Evolutionary conservation across 805 yeast species (phyloP).

Genomic region (Metschnikowia kunwiensis): DNA sequence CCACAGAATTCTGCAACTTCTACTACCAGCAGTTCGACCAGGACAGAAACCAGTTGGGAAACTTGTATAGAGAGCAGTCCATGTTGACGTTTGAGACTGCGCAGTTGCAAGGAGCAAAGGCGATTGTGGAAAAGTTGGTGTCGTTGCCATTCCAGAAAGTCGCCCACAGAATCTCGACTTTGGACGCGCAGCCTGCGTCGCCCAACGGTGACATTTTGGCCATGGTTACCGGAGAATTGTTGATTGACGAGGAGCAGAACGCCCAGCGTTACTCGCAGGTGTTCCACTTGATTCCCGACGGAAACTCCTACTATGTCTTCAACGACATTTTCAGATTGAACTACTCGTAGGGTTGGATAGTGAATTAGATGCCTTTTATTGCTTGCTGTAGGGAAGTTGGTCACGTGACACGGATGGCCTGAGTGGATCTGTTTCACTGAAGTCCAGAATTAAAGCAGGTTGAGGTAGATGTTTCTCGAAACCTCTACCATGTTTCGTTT

Average conservation of each 20-base stretch:
- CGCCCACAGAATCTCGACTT: conserved; percentile 86
- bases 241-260: conserved; percentile 91
- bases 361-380: background rate
- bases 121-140: conserved; percentile 86
- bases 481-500: too few species aligned
- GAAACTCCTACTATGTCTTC: conserved; percentile 85
- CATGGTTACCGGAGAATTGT: conserved; percentile 94
- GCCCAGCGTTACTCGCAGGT: conserved; percentile 97
- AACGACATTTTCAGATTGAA: conserved; percentile 96
- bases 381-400: background rate
- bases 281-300: conserved; percentile 94
- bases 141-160: conserved; percentile 91
- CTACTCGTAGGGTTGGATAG: conserved; percentile 57
- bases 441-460: too few species aligned
- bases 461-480: too few species aligned
- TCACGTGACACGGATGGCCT: too few species aligned
- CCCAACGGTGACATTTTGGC: conserved; percentile 90
- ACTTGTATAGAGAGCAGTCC: conserved; percentile 92
- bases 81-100: conserved; percentile 96
- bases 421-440: too few species aligned
- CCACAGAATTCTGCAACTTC: conserved; percentile 83
- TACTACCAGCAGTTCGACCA: conserved; percentile 94
- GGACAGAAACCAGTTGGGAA: conserved; percentile 89
- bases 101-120: conserved; percentile 92
- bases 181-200: conserved; percentile 97